phyloP scores from a whole-genome alignment of 768 basidiomycete genomes.

The Tulasnella sp. region DNA sequence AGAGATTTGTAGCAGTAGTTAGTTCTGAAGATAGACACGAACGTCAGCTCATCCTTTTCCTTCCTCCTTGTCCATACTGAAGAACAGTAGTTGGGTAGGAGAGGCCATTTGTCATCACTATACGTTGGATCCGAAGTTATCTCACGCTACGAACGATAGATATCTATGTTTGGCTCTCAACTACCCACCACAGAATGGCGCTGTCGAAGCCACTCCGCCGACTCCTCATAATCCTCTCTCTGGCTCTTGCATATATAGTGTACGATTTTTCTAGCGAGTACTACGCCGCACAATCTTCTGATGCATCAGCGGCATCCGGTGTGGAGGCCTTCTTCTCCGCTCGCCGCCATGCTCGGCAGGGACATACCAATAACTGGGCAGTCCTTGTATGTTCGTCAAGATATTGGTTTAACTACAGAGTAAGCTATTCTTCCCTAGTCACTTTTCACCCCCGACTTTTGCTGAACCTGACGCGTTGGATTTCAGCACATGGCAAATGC shows the following conservation, averaged over 20 bases:
- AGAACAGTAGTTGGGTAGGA: too few relatives aligned
- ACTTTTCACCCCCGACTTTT: not conserved
- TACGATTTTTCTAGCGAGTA: conserved; percentile 4
- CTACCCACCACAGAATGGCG: too few relatives aligned
- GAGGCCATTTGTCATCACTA: too few relatives aligned
- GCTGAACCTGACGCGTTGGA: not conserved
- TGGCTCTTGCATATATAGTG: not conserved
- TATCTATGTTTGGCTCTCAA: too few relatives aligned
- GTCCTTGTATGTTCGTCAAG: conserved; percentile 89
- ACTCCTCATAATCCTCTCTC: conserved; percentile 1
- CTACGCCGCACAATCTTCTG: not conserved
- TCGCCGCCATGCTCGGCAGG: conserved; percentile 11
- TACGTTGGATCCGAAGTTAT: too few relatives aligned
- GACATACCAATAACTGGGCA: conserved; percentile 98
- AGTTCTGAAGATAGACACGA: too few relatives aligned
- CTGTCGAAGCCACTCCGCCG: conserved; percentile 9
- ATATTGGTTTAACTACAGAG: conserved; percentile 99
- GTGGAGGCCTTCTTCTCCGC: conserved; percentile 8
- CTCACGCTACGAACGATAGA: too few relatives aligned
- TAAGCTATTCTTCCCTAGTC: conserved; percentile 31
- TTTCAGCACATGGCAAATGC: conserved; percentile 97
- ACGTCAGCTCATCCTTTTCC: too few relatives aligned
- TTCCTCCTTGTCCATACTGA: too few relatives aligned
- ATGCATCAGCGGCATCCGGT: not conserved
- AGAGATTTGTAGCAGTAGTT: too few relatives aligned